Conservation (phyloP, 495 filamentous ascomycete genomes). For the Opeltia flavorubescens region DNA sequence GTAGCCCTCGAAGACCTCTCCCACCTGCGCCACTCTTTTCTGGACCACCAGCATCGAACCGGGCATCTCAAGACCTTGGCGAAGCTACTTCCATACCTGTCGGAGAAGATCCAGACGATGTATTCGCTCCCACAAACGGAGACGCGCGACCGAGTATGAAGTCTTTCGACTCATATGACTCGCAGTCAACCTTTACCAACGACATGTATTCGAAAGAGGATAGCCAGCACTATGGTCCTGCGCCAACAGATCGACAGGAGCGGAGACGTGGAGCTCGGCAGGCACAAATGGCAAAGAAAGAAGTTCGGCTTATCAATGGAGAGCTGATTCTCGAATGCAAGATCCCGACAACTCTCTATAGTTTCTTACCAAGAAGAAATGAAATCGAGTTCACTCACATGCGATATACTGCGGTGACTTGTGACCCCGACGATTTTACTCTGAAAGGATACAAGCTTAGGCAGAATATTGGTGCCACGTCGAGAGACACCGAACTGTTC, state of each 20-base stretch:
- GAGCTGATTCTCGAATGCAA: slow-evolving; percentile 97
- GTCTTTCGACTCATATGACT: slow-evolving; percentile 49
- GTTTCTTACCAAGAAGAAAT: slow-evolving; percentile 80
- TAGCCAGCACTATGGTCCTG: slow-evolving; percentile 62
- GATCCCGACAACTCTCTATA: slow-evolving; percentile 93
- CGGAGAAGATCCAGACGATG: slow-evolving; percentile 47
- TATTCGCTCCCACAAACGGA: slow-evolving; percentile 41
- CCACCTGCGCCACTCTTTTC: slow-evolving; percentile 82
- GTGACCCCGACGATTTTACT: slow-evolving; percentile 91
- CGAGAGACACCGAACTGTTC: slow-evolving; percentile 92
- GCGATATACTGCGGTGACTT: slow-evolving; percentile 99
- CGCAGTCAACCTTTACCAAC: slow-evolving; percentile 50
- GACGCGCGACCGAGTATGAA: slow-evolving; percentile 32
- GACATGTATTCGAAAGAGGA: slow-evolving; percentile 32
- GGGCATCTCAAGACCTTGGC: slow-evolving; percentile 29
- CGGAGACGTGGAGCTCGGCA: slow-evolving; percentile 68
- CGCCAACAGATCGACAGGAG: slow-evolving; percentile 71
- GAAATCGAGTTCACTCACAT: slow-evolving; percentile 97
- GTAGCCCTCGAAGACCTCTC: slow-evolving; percentile 74
- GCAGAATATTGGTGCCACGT: slow-evolving; percentile 79
- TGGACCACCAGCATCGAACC: slow-evolving; percentile 27
- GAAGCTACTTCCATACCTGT: slow-evolving; percentile 37
- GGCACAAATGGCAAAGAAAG: slow-evolving; percentile 82
- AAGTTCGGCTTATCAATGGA: slow-evolving; percentile 91
- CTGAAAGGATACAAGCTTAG: slow-evolving; percentile 80